Evolutionary conservation across 1,284 basidiomycete species (phyloP), one percentile per base, ranked within the genome.

Genomic region (Melampsora larici-populina): DNA sequence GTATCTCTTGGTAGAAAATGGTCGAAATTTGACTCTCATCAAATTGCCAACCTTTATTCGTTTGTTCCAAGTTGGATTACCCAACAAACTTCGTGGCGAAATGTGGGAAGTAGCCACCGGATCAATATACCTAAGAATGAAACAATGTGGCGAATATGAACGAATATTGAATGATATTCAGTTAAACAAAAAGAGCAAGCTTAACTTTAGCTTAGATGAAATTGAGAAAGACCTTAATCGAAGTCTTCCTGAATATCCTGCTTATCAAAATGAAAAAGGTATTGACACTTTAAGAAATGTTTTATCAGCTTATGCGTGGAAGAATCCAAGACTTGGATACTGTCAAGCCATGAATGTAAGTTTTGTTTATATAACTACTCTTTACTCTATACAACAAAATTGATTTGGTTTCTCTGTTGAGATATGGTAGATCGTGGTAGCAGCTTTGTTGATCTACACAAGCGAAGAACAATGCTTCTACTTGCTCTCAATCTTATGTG

Each of bases 401-500:
- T 62, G 24, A 76, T 36, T 58, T 24, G 18, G 55, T 60, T 24
- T 24, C 21, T 29, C 24, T 51, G 36, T 11, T 62, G 46, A 33
- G 11, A 60, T 24, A 11, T 49, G 5, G 36, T 62, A 78, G 76
- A 78, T 78, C 40, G 76, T 78, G 17, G 76, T 78, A 31, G 76
- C 76, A 33, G 76, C 76, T n/a, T 66, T 78, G 29, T 60, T 78
- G 21, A 78, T 78, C 81, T 99, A 98, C 84, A 94, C 97, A 92
- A 97, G 94, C 15, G 97, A 99, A 85, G 97, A 99, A 83, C 97
- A 99, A 85, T 92, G 94, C 40, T 99, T 99, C 85, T 99, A 95
- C 94, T 86, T 98, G 5, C 88, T 99, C 11, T 93, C 97, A 83
- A 93, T 97, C 1, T 87, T 99, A 4, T 99, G 97, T 82, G 94